Evolutionary conservation across 371 early-diverging fungal genomes (phyloP).

Genomic region (Apophysomyces ossiformis): DNA sequence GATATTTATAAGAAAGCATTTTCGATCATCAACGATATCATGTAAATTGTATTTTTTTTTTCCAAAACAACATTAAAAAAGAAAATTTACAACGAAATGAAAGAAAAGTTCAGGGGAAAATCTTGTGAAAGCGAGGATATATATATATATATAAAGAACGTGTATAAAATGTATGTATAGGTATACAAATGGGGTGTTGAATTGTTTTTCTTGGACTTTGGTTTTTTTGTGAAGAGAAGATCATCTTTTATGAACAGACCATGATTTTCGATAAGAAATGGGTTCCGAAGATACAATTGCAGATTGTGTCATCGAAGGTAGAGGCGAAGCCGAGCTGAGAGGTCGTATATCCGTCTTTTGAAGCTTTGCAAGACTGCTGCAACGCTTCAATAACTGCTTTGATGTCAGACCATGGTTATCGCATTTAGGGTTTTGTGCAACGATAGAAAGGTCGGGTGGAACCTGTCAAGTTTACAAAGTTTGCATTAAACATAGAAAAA

Average conservation of each 20-base stretch:
- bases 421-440: conserved; percentile 12
- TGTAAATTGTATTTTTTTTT: conserved; percentile 40
- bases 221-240: neutral
- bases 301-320: neutral
- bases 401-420: neutral
- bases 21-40: conserved; percentile 73
- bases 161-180: neutral
- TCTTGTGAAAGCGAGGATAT: neutral
- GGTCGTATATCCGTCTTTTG: neutral
- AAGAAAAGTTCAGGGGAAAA: neutral
- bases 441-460: conserved; percentile 9
- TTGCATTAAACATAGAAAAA: conserved; percentile 3
- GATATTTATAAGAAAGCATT: conserved; percentile 82
- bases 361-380: conserved; percentile 1
- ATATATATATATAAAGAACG: conserved; percentile 5
- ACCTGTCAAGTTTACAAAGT: conserved; percentile 13
- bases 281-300: conserved; percentile 1
- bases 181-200: too few relatives aligned
- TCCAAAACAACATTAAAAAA: neutral
- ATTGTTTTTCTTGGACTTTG: too few relatives aligned
- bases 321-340: neutral
- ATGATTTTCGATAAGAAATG: neutral
- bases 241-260: neutral
- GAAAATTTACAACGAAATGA: conserved; percentile 14
- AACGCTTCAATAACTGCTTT: neutral